Evolutionary conservation across 177 flowering plant genomes (phyloP).

Genomic region (Vitis hybrid): DNA sequence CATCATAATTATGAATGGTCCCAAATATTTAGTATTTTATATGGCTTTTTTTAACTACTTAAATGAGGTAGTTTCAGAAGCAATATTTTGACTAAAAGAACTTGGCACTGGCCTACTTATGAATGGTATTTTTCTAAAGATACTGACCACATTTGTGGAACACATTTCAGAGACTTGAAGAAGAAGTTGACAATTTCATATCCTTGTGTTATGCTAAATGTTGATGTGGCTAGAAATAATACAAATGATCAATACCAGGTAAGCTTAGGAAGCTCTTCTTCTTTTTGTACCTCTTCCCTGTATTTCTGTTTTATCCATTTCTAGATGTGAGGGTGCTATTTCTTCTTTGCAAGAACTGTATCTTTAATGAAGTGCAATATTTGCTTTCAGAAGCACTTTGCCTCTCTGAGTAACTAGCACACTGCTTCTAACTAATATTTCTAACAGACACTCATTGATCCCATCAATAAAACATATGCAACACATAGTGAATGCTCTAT

Average conservation of each 20-base stretch:
- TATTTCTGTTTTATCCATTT: background rate
- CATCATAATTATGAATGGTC: background rate
- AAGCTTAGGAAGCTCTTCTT: constrained; percentile 9
- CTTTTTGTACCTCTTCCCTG: background rate
- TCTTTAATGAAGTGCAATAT: background rate
- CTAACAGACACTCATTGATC: constrained; percentile 81
- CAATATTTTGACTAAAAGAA: background rate
- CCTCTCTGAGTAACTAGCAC: background rate
- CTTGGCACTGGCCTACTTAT: constrained; percentile 1
- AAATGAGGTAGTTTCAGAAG: background rate
- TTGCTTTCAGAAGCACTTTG: background rate
- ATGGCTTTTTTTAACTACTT: background rate
- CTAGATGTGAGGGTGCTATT: background rate
- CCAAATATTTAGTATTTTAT: background rate
- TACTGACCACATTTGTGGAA: constrained; percentile 16
- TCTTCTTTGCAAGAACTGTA: background rate
- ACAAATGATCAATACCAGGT: constrained; percentile 99
- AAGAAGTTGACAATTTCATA: constrained; percentile 94
- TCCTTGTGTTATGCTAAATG: constrained; percentile 99
- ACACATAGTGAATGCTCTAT: constrained; percentile 98
- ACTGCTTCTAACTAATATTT: constrained; percentile 4
- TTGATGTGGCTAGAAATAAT: constrained; percentile 92
- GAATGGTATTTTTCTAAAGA: constrained; percentile 1
- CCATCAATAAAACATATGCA: constrained; percentile 68
- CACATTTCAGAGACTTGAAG: constrained; percentile 66